Conservation (phyloP, 768 basidiomycete species). For the Boletellus emodensis region DNA sequence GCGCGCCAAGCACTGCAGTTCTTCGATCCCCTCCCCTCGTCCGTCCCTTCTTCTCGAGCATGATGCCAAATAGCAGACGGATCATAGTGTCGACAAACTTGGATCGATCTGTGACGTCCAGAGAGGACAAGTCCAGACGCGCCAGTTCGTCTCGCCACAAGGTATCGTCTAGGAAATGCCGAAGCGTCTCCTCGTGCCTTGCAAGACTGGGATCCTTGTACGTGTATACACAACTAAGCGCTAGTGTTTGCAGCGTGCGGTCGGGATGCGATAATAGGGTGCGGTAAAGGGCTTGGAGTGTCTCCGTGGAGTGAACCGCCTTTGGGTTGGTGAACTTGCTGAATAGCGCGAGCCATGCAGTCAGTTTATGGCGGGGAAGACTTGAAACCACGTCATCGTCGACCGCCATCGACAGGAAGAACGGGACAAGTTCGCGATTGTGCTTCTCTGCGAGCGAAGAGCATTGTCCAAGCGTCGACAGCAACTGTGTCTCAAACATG, state of each 20-base stretch:
- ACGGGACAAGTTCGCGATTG: constrained; percentile 80
- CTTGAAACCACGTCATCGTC: constrained; percentile 31
- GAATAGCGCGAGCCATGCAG: constrained; percentile 79
- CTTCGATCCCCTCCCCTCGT: constrained; percentile 61
- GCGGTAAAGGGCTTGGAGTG: constrained; percentile 62
- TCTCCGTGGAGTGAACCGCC: constrained; percentile 66
- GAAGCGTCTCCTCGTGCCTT: constrained; percentile 59
- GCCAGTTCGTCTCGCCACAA: constrained; percentile 87
- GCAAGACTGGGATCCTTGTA: constrained; percentile 66
- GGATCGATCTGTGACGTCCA: constrained; percentile 51
- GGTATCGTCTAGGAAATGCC: constrained; percentile 74
- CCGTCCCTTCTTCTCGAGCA: constrained; percentile 76
- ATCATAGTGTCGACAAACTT: constrained; percentile 69
- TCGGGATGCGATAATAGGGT: constrained; percentile 85
- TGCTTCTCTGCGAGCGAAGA: constrained; percentile 78
- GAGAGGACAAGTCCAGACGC: constrained; percentile 60
- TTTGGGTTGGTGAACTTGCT: constrained; percentile 93
- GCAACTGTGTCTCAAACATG: constrained; percentile 79
- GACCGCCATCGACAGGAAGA: constrained; percentile 60
- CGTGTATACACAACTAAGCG: constrained; percentile 75
- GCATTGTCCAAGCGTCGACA: constrained; percentile 65
- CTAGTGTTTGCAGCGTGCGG: constrained; percentile 64
- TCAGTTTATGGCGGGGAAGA: constrained; percentile 59
- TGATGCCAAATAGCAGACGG: constrained; percentile 80
- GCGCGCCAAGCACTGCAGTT: constrained; percentile 67